A percentile compares a stretch with the other conserved stretches of the same genome.
Evolutionary conservation across 1,139 yeast species (phyloP).

Genomic region (Candida sp.): DNA sequence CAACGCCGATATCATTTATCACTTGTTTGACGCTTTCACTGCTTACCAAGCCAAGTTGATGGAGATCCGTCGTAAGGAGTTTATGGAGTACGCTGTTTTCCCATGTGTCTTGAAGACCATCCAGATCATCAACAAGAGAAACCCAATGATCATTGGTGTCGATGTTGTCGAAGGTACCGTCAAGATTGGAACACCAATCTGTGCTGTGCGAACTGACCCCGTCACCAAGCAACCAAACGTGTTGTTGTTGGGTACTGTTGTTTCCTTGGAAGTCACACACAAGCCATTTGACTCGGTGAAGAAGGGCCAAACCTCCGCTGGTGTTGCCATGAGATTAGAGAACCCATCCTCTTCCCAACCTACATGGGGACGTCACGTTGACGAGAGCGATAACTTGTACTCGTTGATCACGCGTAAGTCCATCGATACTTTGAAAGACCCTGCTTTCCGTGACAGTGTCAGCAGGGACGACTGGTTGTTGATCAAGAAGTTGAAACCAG

Average conservation of each 20-base stretch:
- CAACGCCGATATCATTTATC: conserved; percentile 96
- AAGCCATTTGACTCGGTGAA: conserved; percentile 78
- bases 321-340: conserved; percentile 98
- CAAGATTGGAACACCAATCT: conserved; percentile 92
- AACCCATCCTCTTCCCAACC: conserved; percentile 94
- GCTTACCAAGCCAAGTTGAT: conserved; percentile 88
- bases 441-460: conserved; percentile 95
- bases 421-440: conserved; percentile 97
- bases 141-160: conserved; percentile 99
- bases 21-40: conserved; percentile 92
- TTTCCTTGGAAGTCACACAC: conserved; percentile 93
- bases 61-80: conserved; percentile 90
- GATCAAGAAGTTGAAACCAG: conserved; percentile 85
- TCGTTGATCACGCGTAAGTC: conserved; percentile 88
- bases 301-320: conserved; percentile 96
- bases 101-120: conserved; percentile 95
- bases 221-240: conserved; percentile 75
- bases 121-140: conserved; percentile 97
- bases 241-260: conserved; percentile 82
- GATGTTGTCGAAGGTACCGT: conserved; percentile 93
- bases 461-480: conserved; percentile 95
- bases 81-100: conserved; percentile 87
- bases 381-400: conserved; percentile 87
- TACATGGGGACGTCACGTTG: conserved; percentile 99
- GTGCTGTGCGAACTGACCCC: conserved; percentile 92